phyloP scores from a whole-genome alignment of 495 filamentous ascomycete genomes.

The Xylaria venustula region DNA sequence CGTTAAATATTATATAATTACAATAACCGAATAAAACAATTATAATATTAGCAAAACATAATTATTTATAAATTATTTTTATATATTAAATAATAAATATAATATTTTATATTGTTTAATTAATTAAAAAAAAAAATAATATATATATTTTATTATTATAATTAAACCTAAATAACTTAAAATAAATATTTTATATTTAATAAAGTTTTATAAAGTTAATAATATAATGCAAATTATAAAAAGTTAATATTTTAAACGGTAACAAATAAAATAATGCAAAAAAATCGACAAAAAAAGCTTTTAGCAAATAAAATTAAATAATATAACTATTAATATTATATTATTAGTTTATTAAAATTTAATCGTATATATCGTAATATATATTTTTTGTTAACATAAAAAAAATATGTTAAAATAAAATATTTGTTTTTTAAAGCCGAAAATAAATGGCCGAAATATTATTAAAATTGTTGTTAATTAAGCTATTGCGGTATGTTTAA shows the following conservation, averaged over 20 bases:
- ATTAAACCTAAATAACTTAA: not conserved
- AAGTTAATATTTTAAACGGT: too few species aligned
- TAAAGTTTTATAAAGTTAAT: not conserved
- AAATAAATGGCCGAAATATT: not conserved
- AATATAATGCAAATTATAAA: not conserved
- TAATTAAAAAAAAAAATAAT: not conserved
- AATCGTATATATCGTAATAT: not conserved
- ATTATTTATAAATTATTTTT: not conserved
- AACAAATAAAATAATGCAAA: not conserved
- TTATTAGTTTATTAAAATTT: not conserved
- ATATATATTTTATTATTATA: not conserved
- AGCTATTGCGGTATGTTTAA: too few species aligned
- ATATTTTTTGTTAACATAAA: not conserved
- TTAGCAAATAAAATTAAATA: not conserved
- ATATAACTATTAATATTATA: conserved; percentile 1
- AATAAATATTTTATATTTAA: not conserved
- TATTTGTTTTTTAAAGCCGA: not conserved
- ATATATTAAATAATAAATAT: not conserved
- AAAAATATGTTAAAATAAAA: not conserved
- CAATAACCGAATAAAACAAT: not conserved
- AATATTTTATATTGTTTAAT: not conserved
- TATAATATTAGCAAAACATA: not conserved
- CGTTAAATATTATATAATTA: not conserved
- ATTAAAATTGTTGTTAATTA: not conserved
- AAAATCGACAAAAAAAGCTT: not conserved